phyloP scores from a whole-genome alignment of 2,329 filamentous ascomycete genomes.

The Neonectria ditissima region DNA sequence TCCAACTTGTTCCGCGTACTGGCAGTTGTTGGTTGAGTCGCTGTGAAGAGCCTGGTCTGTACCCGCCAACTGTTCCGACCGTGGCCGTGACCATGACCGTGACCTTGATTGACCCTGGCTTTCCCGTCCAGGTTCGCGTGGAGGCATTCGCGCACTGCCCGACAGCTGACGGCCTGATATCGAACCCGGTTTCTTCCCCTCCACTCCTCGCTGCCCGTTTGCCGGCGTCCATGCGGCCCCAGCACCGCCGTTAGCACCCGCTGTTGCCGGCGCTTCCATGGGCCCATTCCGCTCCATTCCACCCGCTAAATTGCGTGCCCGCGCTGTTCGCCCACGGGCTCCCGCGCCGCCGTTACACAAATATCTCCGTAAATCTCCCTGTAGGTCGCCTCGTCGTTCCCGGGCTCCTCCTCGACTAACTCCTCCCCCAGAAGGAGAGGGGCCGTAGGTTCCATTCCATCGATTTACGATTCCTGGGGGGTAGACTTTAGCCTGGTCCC shows the following conservation, averaged over 20 bases:
- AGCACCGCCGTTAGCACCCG: slow-evolving; percentile 5
- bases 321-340: slow-evolving; percentile 39
- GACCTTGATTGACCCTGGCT: too few species aligned
- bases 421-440: not conserved
- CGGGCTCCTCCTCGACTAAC: not conserved
- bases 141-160: not conserved
- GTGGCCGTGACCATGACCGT: slow-evolving; percentile 20
- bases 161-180: too few species aligned
- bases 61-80: slow-evolving; percentile 17
- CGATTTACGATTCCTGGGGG: not conserved
- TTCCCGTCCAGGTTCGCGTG: not conserved
- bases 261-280: slow-evolving; percentile 39
- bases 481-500: not conserved
- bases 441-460: slow-evolving; percentile 1
- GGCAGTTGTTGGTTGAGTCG: not conserved
- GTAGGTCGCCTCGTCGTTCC: not conserved
- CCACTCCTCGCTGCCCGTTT: not conserved
- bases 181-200: slow-evolving; percentile 38
- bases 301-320: slow-evolving; percentile 36
- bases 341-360: slow-evolving; percentile 23
- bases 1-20: too few species aligned
- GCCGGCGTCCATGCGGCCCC: slow-evolving; percentile 18
- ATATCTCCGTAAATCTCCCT: slow-evolving; percentile 34
- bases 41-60: not conserved
- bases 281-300: slow-evolving; percentile 36